Base-by-base conservation (phyloP, 306 rosid genomes). In the Glycyrrhiza uralensis region DNA sequence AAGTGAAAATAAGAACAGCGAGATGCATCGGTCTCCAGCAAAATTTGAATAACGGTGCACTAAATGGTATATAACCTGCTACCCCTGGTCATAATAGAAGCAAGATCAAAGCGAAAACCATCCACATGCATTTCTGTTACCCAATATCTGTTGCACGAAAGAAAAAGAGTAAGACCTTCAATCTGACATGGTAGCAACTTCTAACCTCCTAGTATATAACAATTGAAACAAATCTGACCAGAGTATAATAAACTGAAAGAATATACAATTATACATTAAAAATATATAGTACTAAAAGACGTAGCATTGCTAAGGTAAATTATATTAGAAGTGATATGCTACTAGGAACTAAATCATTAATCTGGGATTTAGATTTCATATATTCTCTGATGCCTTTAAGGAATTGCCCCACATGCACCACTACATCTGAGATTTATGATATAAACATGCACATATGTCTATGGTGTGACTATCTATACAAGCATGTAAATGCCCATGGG, bases 101-200 rank as follows among this genome's bases (percentile, higher is more conserved):
- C 99, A 80, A 94, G 97, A 86, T 94, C 99, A 74, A 94, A 94
- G 85, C 99, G 97, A 90, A 94, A 94, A 71, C 97, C 99, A 83
- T 94, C 99, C 24, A 94, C 91, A 52, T 94, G 99, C 95, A 94
- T 89, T 82, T 91, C 99, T 52, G 86, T 87, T 45, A 82, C 97
- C 99, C 99, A 94, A 79, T 94, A 94, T 85, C 99, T 94, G 85
- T 80, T 62, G 54, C 65, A 76, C 17, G 46, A 38, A 55, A 56
- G 67, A 78, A 19, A 79, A 57, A 20, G 55, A 55, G 56, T 66
- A 45, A 78, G 74, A 71, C 44, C 45, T 66, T 73, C 58, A 76
- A 72, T 65, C 76, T 66, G 33, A 50, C 64, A 60, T 42, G 36
- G 46, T 26, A 72, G 55, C 20, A 65, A 70, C 11, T 73, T 36